Evolutionary conservation across 2,329 filamentous ascomycete genomes (phyloP), one percentile per base, ranked within the genome.

Genomic region (Xylaria hypoxylon): DNA sequence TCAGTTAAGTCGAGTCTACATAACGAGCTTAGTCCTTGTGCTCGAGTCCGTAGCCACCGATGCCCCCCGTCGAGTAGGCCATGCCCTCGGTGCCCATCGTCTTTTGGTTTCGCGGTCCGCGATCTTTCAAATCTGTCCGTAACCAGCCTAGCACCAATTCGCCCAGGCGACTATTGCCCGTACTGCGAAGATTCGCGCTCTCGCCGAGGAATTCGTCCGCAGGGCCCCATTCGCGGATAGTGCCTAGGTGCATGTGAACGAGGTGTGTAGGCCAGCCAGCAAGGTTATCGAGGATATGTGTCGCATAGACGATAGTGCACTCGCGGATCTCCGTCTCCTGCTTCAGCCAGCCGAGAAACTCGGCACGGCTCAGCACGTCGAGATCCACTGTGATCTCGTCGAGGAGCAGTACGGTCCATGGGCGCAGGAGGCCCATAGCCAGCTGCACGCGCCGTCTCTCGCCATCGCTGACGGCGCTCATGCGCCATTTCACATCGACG

Each of bases 331-430:
- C 91, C 0, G 95, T 97, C 87, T 99, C 96, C 66, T 85, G 84
- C 80, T 94, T 94, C 75, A 99, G 80, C 83, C 95, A 99, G 48
- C 81, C 85, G 35, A 99, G 84, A 78, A 99, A 99, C 77, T 94
- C 90, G 73, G 89, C 90, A 17, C 96, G 87, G 62, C 89, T 92
- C 67, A 97, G 86, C 64, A 99, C 86, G 79, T 99, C 96, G 68
- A 99, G 83, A 79, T 99, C 96, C 8, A 99, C 96, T 0, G 96
- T 99, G 78, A 98, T 97, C 79, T 98, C 95, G 77, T 99, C 96
- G 45, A 99, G 86, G 59, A 99, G 84, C 31, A 99, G 83, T 3
- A 99, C 91, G 11, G 89, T 90, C 96, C 96, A 99, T 0, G 96
- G 96, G 2, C 95, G 86, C 50, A 99, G 80, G 8, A 99, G 84